Evolutionary conservation across 176 grass and related monocot genomes (phyloP).

Genomic region (Dendrocalamus sinicus): DNA sequence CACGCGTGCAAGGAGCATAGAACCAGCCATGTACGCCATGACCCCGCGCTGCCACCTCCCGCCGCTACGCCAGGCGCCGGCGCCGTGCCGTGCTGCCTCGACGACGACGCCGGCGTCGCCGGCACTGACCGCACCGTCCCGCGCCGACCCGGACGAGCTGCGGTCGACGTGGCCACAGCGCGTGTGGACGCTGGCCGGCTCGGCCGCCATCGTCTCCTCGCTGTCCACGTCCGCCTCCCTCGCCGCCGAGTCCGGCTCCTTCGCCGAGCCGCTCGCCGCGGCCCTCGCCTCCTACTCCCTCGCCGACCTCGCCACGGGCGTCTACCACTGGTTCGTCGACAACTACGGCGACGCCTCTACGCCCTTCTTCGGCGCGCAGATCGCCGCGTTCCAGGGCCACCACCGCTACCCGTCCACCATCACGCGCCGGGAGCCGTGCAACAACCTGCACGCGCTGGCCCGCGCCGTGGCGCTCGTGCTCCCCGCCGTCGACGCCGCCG

Average conservation of each 20-base stretch:
- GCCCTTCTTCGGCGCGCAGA: constrained; percentile 68
- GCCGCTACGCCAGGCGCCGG: constrained; percentile 5
- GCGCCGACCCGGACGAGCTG: constrained; percentile 52
- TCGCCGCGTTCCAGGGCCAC: constrained; percentile 91
- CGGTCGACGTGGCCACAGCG: constrained; percentile 83
- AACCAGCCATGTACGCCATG: constrained; percentile 53
- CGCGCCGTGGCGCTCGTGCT: constrained; percentile 53
- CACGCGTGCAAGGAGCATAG: neutral
- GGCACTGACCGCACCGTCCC: neutral
- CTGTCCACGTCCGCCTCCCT: constrained; percentile 63
- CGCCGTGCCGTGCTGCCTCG: constrained; percentile 49
- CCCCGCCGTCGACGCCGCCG: constrained; percentile 21
- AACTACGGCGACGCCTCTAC: constrained; percentile 84
- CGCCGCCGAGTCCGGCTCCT: constrained; percentile 29
- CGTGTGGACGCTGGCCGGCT: constrained; percentile 71
- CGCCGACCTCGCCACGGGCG: constrained; percentile 76
- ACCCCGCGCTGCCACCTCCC: constrained; percentile 51
- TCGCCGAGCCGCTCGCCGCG: constrained; percentile 39
- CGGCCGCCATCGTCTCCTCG: constrained; percentile 64
- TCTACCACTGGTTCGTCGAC: constrained; percentile 93
- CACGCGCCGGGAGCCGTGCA: constrained; percentile 63
- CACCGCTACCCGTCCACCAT: constrained; percentile 77
- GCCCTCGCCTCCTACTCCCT: constrained; percentile 61
- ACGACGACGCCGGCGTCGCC: constrained; percentile 24
- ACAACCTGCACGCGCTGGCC: constrained; percentile 78